Conservation (phyloP, 805 yeast genomes). For the Ascoidea rubescens region DNA sequence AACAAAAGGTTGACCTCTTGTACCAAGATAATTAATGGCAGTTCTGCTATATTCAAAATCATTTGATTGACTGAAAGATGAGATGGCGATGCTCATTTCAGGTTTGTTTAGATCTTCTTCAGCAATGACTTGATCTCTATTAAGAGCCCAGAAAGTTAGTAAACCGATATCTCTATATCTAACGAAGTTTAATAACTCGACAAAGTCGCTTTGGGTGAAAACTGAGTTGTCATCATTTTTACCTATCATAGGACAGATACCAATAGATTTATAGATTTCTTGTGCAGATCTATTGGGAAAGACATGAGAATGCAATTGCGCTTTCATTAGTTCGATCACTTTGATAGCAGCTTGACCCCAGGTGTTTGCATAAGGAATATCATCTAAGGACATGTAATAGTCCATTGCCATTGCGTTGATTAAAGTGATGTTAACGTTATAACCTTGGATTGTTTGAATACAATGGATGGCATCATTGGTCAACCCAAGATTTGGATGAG, state of each 20-base stretch:
- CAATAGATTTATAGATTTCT: background rate
- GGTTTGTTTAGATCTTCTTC: no score
- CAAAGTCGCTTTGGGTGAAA: background rate
- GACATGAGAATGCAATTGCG: background rate
- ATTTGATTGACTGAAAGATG: background rate
- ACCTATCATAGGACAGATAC: background rate
- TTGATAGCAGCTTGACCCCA: background rate
- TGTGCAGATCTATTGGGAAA: background rate
- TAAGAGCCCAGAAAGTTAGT: background rate
- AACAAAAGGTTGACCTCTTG: background rate
- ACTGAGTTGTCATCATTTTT: background rate
- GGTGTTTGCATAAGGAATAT: background rate
- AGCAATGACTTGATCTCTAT: background rate
- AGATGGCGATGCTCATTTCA: background rate
- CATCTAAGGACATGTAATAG: background rate
- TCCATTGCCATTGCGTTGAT: background rate
- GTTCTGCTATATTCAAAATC: background rate
- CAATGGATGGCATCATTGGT: background rate
- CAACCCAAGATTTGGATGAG: background rate
- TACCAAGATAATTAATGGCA: background rate
- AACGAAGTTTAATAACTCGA: background rate
- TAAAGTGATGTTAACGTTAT: background rate
- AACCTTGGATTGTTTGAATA: background rate
- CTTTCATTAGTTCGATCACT: background rate
- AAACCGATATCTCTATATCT: background rate